Conservation (phyloP, 106 monocot species). For the Dendrobium chrysotoxum region DNA sequence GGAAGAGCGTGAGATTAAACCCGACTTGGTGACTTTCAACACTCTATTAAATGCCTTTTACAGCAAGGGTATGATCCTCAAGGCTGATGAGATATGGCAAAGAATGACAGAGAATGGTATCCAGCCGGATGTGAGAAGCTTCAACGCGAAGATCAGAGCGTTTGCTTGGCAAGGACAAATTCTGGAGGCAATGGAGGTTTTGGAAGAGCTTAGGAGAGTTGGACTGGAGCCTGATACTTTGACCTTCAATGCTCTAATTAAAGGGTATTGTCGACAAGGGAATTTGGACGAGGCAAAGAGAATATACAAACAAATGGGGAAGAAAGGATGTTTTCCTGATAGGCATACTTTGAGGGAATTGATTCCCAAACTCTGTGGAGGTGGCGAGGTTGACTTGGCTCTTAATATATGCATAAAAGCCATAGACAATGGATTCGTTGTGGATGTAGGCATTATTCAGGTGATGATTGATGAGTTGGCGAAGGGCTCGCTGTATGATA, state of each 20-base stretch:
- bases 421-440: not conserved
- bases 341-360: slow-evolving; percentile 7
- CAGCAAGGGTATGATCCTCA: slow-evolving; percentile 15
- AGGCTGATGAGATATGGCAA: slow-evolving; percentile 45
- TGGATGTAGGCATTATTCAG: slow-evolving; percentile 5
- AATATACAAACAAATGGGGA: slow-evolving; percentile 28
- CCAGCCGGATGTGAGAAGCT: slow-evolving; percentile 44
- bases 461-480: slow-evolving; percentile 7
- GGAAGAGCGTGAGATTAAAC: slow-evolving; percentile 28
- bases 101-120: slow-evolving; percentile 34
- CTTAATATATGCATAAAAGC: not conserved
- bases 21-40: slow-evolving; percentile 42
- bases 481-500: not conserved
- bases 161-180: slow-evolving; percentile 23
- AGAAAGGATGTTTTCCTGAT: slow-evolving; percentile 4
- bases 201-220: slow-evolving; percentile 15
- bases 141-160: slow-evolving; percentile 53
- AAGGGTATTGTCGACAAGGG: slow-evolving; percentile 45
- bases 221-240: slow-evolving; percentile 27
- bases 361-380: slow-evolving; percentile 3
- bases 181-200: slow-evolving; percentile 31
- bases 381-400: slow-evolving; percentile 3
- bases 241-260: slow-evolving; percentile 50
- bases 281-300: slow-evolving; percentile 53
- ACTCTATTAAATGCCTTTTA: slow-evolving; percentile 46